These are phyloP conservation scores for Elongisporangium senticosum DNA, from an alignment of 352 stramenopile genomes.

Conservation along the genomic window DNA sequence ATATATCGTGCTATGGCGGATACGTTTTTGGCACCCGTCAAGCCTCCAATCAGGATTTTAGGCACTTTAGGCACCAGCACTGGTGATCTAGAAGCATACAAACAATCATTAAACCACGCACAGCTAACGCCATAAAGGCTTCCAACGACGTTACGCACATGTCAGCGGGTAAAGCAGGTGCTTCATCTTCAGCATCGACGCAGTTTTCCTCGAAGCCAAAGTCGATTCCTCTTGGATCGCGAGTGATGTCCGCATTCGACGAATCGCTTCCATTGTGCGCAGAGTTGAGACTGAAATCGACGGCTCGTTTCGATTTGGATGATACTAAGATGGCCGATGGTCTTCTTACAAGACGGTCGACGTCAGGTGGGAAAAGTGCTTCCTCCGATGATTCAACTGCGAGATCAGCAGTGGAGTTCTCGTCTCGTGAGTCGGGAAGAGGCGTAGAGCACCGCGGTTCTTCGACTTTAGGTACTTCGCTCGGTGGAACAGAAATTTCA, in stretches of 20 bases:
- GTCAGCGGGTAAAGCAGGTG: conserved; percentile 2
- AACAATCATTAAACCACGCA: neutral
- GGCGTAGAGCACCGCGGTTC: neutral
- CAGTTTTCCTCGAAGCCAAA: conserved; percentile 40
- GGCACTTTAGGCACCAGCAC: conserved; percentile 45
- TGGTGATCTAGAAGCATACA: conserved; percentile 11
- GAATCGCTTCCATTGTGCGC: conserved; percentile 13
- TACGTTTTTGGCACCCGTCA: conserved; percentile 27
- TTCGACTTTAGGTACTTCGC: neutral
- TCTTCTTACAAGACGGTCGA: neutral
- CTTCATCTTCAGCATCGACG: neutral
- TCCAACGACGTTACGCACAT: no score
- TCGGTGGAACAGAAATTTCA: neutral
- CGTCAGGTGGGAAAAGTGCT: neutral
- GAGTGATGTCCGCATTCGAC: conserved; percentile 10
- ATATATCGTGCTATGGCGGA: conserved; percentile 61
- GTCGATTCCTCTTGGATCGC: conserved; percentile 23
- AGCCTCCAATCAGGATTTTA: conserved; percentile 51
- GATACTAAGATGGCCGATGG: neutral
- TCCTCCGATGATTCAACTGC: neutral
- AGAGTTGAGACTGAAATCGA: neutral
- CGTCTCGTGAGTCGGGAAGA: neutral
- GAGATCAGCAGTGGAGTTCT: neutral
- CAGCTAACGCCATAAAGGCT: no score
- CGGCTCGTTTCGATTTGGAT: conserved; percentile 4